phyloP scores from a whole-genome alignment of 768 basidiomycete genomes.

The Imleria badia region DNA sequence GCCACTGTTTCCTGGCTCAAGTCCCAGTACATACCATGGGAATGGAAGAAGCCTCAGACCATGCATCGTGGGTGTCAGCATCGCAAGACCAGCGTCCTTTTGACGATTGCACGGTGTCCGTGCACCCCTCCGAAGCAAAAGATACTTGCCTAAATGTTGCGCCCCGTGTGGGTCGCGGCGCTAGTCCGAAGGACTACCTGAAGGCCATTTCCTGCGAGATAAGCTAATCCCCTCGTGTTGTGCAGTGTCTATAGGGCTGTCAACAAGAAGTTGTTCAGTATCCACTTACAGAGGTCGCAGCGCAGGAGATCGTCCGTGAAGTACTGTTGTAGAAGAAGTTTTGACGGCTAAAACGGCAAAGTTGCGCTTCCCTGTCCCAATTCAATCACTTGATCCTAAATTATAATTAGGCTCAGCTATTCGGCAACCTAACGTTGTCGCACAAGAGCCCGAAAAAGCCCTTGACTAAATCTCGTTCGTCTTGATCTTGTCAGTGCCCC shows the following conservation, averaged over 20 bases:
- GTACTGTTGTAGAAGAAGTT: conserved; percentile 6
- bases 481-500: conserved; percentile 5
- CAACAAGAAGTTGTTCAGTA: conserved; percentile 1
- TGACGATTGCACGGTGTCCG: not conserved
- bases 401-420: conserved; percentile 15
- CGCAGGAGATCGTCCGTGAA: not conserved
- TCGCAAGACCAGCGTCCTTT: conserved; percentile 23
- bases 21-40: conserved; percentile 52
- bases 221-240: not conserved
- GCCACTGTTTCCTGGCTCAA: conserved; percentile 31
- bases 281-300: conserved; percentile 9
- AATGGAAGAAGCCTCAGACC: conserved; percentile 52
- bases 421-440: conserved; percentile 19
- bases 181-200: conserved; percentile 9
- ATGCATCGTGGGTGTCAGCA: conserved; percentile 29
- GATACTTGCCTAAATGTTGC: conserved; percentile 4
- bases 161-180: not conserved
- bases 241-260: not conserved
- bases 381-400: conserved; percentile 23
- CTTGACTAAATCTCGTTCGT: conserved; percentile 1
- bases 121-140: not conserved
- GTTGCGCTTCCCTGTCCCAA: conserved; percentile 13
- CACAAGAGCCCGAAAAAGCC: not conserved
- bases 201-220: not conserved
- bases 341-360: conserved; percentile 10